These are phyloP conservation scores for Atkinsonella hypoxylon DNA, from an alignment of 2,329 filamentous ascomycete genomes.

Conservation along the genomic window DNA sequence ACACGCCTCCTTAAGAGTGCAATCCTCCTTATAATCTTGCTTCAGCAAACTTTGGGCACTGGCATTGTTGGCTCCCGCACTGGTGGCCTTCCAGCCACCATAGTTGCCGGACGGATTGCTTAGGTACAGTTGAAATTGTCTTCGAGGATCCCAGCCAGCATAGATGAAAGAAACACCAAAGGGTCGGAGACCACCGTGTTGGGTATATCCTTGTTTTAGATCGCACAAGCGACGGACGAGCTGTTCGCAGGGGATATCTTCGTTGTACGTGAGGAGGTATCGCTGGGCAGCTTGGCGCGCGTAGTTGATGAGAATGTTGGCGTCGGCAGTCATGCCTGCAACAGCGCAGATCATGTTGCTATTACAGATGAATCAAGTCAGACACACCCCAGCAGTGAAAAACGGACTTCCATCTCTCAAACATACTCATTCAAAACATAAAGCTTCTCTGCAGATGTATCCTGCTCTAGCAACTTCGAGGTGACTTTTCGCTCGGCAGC, in stretches of 20 bases:
- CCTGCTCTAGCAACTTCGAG: slow-evolving; percentile 97
- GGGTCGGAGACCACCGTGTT: slow-evolving; percentile 93
- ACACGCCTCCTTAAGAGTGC: slow-evolving; percentile 89
- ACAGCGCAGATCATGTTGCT: slow-evolving; percentile 99
- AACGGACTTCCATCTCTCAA: neutral
- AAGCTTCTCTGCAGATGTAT: slow-evolving; percentile 98
- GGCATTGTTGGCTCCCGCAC: slow-evolving; percentile 94
- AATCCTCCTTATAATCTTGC: slow-evolving; percentile 99
- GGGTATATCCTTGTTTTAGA: slow-evolving; percentile 97
- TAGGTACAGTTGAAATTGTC: slow-evolving; percentile 97
- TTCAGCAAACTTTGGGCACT: slow-evolving; percentile 94
- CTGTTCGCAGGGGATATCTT: slow-evolving; percentile 99
- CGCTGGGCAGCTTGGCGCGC: slow-evolving; percentile 92
- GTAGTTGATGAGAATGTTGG: slow-evolving; percentile 99
- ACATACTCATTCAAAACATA: slow-evolving; percentile 96
- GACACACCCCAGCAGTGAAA: neutral
- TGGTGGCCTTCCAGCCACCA: slow-evolving; percentile 97
- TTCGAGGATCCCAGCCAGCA: slow-evolving; percentile 89
- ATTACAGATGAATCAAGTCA: neutral
- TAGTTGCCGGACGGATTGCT: slow-evolving; percentile 99
- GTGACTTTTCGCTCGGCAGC: slow-evolving; percentile 98
- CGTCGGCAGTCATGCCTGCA: slow-evolving; percentile 97
- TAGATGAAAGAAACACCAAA: slow-evolving; percentile 99
- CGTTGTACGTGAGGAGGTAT: slow-evolving; percentile 98
- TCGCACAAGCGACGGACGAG: slow-evolving; percentile 94